phyloP scores from a whole-genome alignment of 2,329 filamentous ascomycete genomes.

The Trichothecium sympodiale region DNA sequence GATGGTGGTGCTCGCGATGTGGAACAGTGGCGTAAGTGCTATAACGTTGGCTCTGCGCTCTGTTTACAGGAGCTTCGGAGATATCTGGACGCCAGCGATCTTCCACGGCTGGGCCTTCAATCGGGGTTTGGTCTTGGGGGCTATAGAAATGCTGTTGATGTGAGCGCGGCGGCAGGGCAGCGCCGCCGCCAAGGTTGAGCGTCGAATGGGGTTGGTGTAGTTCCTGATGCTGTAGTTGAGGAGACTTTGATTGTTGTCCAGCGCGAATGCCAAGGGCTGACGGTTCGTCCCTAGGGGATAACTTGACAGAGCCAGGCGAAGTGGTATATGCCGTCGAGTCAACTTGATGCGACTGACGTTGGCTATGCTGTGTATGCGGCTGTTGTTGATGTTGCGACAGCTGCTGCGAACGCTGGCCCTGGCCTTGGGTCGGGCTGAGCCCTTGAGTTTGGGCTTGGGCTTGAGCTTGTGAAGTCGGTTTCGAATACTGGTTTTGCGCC shows the following conservation, averaged over 20 bases:
- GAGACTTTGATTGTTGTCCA: background rate
- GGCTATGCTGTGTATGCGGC: background rate
- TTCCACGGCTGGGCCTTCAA: constrained; percentile 17
- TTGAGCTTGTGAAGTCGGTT: background rate
- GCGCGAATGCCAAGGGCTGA: no score
- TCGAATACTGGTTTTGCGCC: constrained; percentile 2
- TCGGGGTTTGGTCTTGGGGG: constrained; percentile 13
- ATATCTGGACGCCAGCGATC: constrained; percentile 30
- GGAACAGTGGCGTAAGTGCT: constrained; percentile 18
- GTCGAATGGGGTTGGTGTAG: constrained; percentile 16
- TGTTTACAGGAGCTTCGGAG: constrained; percentile 30
- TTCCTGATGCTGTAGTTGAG: constrained; percentile 8
- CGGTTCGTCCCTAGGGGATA: no score
- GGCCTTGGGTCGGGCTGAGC: constrained; percentile 4
- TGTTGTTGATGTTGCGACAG: constrained; percentile 6
- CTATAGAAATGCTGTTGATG: constrained; percentile 9
- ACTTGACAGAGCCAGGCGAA: background rate
- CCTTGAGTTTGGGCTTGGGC: constrained; percentile 2
- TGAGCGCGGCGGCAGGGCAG: constrained; percentile 8
- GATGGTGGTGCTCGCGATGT: constrained; percentile 8
- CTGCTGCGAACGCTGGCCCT: constrained; percentile 5
- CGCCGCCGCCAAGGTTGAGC: constrained; percentile 3
- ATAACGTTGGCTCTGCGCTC: constrained; percentile 42
- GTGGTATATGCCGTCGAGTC: background rate
- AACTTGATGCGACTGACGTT: background rate